Conservation (phyloP, 768 basidiomycete species). For the Austroboletus eburneus region DNA sequence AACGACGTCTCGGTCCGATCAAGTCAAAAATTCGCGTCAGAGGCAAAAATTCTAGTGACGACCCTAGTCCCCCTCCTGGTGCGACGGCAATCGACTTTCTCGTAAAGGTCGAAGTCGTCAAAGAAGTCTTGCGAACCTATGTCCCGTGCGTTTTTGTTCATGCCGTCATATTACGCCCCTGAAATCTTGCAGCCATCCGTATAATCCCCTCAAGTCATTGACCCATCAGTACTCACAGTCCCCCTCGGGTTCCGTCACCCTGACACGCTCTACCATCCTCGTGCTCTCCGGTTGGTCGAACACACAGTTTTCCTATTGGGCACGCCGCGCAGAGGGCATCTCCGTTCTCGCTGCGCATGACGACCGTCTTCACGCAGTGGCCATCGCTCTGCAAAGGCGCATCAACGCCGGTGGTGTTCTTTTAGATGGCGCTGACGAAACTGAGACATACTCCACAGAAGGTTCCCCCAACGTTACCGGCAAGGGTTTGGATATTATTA, state of each 20-base stretch:
- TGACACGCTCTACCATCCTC: conserved; percentile 46
- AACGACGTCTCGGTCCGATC: conserved; percentile 39
- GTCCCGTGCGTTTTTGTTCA: conserved; percentile 40
- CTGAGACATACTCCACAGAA: conserved; percentile 22
- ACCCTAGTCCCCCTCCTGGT: conserved; percentile 27
- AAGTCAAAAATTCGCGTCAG: conserved; percentile 35
- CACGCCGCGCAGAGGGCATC: conserved; percentile 47
- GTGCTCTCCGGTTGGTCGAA: conserved; percentile 50
- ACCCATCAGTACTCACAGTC: conserved; percentile 37
- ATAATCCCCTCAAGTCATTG: conserved; percentile 48
- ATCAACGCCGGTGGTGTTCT: conserved; percentile 34
- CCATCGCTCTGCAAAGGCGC: conserved; percentile 38
- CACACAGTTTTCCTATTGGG: conserved; percentile 53
- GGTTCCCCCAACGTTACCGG: conserved; percentile 42
- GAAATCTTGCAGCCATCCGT: conserved; percentile 41
- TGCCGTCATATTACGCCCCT: conserved; percentile 14
- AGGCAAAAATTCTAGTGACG: conserved; percentile 27
- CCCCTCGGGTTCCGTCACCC: conserved; percentile 41
- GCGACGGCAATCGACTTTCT: conserved; percentile 49
- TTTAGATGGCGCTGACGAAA: conserved; percentile 24
- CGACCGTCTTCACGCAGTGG: conserved; percentile 37
- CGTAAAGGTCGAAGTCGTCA: conserved; percentile 50
- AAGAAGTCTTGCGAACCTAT: conserved; percentile 43
- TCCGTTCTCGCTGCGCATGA: conserved; percentile 43
- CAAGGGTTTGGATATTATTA: conserved; percentile 46